These are phyloP conservation scores for Aspergillus quadricinctus DNA, from an alignment of 2,329 filamentous ascomycete genomes.

Conservation along the genomic window DNA sequence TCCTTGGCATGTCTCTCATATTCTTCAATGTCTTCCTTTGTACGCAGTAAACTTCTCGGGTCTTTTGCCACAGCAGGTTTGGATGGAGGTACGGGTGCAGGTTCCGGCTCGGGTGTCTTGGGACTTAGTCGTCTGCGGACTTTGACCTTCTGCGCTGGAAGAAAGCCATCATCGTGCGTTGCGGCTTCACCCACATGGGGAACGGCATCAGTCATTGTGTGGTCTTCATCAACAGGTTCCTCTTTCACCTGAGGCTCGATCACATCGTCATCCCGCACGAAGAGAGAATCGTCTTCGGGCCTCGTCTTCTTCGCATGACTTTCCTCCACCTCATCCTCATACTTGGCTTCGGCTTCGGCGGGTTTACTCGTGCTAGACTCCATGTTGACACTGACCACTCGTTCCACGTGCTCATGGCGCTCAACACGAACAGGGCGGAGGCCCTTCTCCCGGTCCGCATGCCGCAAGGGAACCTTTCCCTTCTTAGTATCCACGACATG, in stretches of 20 bases:
- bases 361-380: slow-evolving; percentile 47
- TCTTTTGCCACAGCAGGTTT: slow-evolving; percentile 17
- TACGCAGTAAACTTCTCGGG: slow-evolving; percentile 35
- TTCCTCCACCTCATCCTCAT: slow-evolving; percentile 29
- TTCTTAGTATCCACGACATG: slow-evolving; percentile 22
- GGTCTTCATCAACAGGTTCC: slow-evolving; percentile 50
- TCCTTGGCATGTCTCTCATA: slow-evolving; percentile 40
- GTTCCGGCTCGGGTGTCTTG: slow-evolving; percentile 12
- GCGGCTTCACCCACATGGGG: slow-evolving; percentile 24
- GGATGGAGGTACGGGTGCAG: background rate
- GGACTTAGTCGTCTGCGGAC: slow-evolving; percentile 30
- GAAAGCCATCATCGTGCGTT: slow-evolving; percentile 28
- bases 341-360: slow-evolving; percentile 34
- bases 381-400: slow-evolving; percentile 51
- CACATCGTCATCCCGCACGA: slow-evolving; percentile 16
- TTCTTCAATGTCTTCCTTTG: slow-evolving; percentile 40
- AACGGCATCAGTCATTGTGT: slow-evolving; percentile 31
- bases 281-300: slow-evolving; percentile 13
- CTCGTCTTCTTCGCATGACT: slow-evolving; percentile 1
- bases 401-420: slow-evolving; percentile 53
- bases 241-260: slow-evolving; percentile 45
- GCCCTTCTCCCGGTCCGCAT: slow-evolving; percentile 21
- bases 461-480: slow-evolving; percentile 30
- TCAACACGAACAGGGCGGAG: slow-evolving; percentile 53
- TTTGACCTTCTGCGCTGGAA: slow-evolving; percentile 32